Base-by-base conservation (phyloP, 768 basidiomycete species). In the Boletus rubroflammeus region DNA sequence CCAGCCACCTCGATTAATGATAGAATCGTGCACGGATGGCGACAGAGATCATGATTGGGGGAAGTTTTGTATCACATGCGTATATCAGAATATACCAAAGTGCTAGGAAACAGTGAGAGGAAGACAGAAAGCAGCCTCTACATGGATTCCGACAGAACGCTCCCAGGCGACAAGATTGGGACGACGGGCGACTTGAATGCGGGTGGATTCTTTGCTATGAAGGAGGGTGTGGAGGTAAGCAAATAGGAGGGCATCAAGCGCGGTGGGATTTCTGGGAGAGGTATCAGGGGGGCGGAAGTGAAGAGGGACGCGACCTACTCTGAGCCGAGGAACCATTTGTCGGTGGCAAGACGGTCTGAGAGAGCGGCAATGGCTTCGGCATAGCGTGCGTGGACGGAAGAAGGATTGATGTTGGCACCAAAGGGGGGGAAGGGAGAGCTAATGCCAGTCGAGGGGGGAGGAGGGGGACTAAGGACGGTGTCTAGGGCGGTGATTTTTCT, bases 131-230 rank as follows among this genome's bases (percentile, higher is more conserved):
- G 81, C 78, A 42, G 73, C 73, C 36, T 77, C 73, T 8, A 92
- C 82, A 45, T 79, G 72, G 15, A 75, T 69, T 31, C 86, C 80
- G 19, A 93, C 84, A 31, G 82, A 75, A 60, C 75, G 79, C 66
- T 93, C 90, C 90, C 91, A 93, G 29, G 81, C 81, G 45, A 90
- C 82, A 39, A 93, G 84, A 62, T 93, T 93, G 38, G 81, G 83
- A 55, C 81, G 83, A 47, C 83, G 81, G 13, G 82, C 78, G 28
- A 91, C 83, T 63, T 88, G 85, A 35, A 82, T 77, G 32, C 86
- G 79, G 21, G 83, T 71, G 8, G 49, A 48, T 19, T 63, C 72
- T 38, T 45, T 65, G 23, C 76, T 73, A 45, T 82, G 73, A 6
- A 89, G 71, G 23, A 90, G 77, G 50, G 75, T 76, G 67, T 91